phyloP scores from a whole-genome alignment of 164 flowering plant species.

The Warburgia ugandensis region DNA sequence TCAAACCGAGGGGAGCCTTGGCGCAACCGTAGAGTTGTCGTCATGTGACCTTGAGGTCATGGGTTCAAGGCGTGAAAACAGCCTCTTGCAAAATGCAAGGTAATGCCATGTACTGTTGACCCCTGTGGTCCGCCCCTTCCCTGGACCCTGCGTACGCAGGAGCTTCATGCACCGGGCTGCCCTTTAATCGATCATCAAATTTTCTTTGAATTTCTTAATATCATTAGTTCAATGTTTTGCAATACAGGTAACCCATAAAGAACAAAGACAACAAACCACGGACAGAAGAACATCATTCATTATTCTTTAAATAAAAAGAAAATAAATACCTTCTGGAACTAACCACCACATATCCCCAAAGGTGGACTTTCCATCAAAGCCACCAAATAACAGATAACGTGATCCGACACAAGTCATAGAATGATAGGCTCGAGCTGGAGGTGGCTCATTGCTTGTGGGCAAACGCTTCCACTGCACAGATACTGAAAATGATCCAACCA shows the following conservation, averaged over 20 bases:
- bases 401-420: conserved; percentile 72
- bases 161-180: too few species aligned
- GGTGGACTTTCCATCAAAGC: conserved; percentile 92
- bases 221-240: too few species aligned
- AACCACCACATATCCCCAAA: conserved; percentile 96
- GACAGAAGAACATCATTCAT: background rate
- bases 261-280: background rate
- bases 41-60: too few species aligned
- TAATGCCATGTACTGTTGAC: too few species aligned
- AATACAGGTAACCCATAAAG: background rate
- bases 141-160: too few species aligned
- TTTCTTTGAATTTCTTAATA: too few species aligned
- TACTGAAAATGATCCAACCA: conserved; percentile 29
- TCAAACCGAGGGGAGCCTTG: too few species aligned
- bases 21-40: too few species aligned
- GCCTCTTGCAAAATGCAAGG: too few species aligned
- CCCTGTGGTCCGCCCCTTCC: too few species aligned
- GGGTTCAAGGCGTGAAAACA: too few species aligned
- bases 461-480: conserved; percentile 96
- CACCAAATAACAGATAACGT: conserved; percentile 88
- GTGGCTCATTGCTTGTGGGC: conserved; percentile 64
- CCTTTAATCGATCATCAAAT: too few species aligned
- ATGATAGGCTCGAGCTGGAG: conserved; percentile 96
- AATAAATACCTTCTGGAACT: conserved; percentile 80
- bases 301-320: background rate